phyloP scores from a whole-genome alignment of 2,329 filamentous ascomycete species.

The Fusarium sp. region DNA sequence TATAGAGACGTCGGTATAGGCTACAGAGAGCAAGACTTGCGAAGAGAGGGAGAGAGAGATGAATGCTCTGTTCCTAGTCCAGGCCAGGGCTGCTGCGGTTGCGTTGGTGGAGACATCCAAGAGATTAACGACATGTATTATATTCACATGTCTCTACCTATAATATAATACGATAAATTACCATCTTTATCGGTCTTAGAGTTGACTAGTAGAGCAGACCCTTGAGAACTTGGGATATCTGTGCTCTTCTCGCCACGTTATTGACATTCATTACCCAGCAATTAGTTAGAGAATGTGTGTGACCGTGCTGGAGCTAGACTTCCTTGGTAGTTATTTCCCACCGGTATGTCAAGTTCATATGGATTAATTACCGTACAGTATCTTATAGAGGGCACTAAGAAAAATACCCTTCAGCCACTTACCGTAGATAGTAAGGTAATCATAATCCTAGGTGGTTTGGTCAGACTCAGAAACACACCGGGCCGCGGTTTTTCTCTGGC shows the following conservation, averaged over 20 bases:
- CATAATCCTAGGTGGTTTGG: neutral
- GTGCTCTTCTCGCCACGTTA: constrained; percentile 2
- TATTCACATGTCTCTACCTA: neutral
- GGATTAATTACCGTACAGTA: neutral
- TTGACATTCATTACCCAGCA: neutral
- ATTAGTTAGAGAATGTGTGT: neutral
- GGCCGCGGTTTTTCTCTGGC: constrained; percentile 8
- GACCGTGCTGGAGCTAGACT: neutral
- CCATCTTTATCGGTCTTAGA: neutral
- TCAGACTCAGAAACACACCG: constrained; percentile 26
- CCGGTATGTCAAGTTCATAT: constrained; percentile 9
- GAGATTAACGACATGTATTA: constrained; percentile 14
- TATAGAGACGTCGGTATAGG: neutral
- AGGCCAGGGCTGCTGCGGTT: constrained; percentile 2
- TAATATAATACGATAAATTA: constrained; percentile 15
- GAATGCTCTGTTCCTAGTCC: neutral
- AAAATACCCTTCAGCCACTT: constrained; percentile 15
- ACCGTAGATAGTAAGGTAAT: neutral
- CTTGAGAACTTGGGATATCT: neutral
- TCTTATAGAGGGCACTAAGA: neutral
- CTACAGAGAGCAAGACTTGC: neutral
- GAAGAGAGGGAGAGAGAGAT: constrained; percentile 2
- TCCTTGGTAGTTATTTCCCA: constrained; percentile 2
- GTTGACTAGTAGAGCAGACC: neutral
- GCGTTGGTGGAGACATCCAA: constrained; percentile 14